A percentile compares a stretch with the other conserved stretches of the same genome.
Conservation (phyloP, 2,329 filamentous ascomycete species). For the Pyrenochaeta sp. region DNA sequence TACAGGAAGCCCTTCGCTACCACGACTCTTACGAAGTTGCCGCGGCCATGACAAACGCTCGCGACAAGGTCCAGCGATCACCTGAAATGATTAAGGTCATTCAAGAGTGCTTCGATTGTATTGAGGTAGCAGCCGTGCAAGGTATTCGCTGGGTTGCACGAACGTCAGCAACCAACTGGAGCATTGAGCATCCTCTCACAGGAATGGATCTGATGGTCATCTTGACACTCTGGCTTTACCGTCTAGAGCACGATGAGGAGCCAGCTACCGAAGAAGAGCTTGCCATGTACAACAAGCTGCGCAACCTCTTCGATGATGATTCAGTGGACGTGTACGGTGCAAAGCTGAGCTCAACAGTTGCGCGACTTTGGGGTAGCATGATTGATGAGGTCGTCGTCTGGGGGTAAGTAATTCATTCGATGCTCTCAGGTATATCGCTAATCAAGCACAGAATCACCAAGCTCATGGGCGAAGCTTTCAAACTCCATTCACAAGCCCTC, state of each 20-base stretch:
- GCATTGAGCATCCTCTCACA: constrained; percentile 95
- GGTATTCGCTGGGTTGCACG: constrained; percentile 98
- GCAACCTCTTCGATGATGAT: constrained; percentile 89
- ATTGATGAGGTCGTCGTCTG: constrained; percentile 98
- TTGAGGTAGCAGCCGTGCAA: constrained; percentile 92
- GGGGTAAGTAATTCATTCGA: constrained; percentile 75
- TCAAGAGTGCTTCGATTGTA: constrained; percentile 95
- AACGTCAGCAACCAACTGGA: constrained; percentile 98
- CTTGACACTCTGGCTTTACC: constrained; percentile 96
- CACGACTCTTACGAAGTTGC: constrained; percentile 98
- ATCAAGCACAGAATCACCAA: constrained; percentile 76
- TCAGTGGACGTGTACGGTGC: constrained; percentile 80
- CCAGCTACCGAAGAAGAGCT: constrained; percentile 83
- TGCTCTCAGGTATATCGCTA: constrained; percentile 46
- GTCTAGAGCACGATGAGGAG: constrained; percentile 98
- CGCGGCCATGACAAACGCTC: constrained; percentile 92
- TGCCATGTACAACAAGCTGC: constrained; percentile 91
- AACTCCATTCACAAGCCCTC: constrained; percentile 92
- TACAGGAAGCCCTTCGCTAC: constrained; percentile 95
- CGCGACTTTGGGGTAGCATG: constrained; percentile 96
- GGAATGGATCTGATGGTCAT: constrained; percentile 98
- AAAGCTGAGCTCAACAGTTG: constrained; percentile 93
- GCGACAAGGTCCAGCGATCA: constrained; percentile 92
- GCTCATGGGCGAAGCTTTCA: constrained; percentile 98
- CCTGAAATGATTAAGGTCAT: constrained; percentile 99